phyloP scores from a whole-genome alignment of 345 rosid genomes.

The Linum lewisii region DNA sequence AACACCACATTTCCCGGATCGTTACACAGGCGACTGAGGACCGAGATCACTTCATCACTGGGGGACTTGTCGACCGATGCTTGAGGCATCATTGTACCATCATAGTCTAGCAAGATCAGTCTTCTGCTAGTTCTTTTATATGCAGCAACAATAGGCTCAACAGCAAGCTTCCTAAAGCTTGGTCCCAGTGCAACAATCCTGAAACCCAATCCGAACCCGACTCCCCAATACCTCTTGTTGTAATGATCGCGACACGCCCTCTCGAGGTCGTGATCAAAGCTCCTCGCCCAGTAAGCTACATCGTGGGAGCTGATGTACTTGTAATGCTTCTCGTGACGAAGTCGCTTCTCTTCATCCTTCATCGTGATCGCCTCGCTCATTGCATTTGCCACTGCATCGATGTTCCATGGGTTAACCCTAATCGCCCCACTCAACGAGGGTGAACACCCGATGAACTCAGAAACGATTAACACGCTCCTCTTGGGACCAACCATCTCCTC shows the following conservation, averaged over 20 bases:
- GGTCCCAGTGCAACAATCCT: constrained; percentile 65
- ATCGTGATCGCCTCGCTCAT: constrained; percentile 43
- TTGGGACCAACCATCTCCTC: constrained; percentile 33
- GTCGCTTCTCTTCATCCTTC: constrained; percentile 39
- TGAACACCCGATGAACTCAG: constrained; percentile 86
- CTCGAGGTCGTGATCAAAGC: constrained; percentile 61
- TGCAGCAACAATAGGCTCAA: constrained; percentile 42
- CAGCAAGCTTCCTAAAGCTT: constrained; percentile 47
- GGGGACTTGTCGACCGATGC: constrained; percentile 47
- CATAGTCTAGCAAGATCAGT: constrained; percentile 72
- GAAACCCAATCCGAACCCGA: constrained; percentile 64
- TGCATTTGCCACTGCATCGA: constrained; percentile 50
- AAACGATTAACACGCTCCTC: constrained; percentile 62
- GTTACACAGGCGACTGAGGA: constrained; percentile 50
- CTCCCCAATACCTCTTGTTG: constrained; percentile 60
- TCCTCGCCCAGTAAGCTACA: constrained; percentile 67
- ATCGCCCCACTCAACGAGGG: constrained; percentile 86
- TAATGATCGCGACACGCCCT: constrained; percentile 70
- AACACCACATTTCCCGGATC: constrained; percentile 68
- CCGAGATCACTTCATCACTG: constrained; percentile 35
- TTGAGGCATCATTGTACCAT: constrained; percentile 67
- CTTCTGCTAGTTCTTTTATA: constrained; percentile 44
- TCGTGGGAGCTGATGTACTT: constrained; percentile 78
- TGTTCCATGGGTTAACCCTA: constrained; percentile 81
- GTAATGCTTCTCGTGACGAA: constrained; percentile 79